Evolutionary conservation across 768 basidiomycete species (phyloP), one percentile per base, ranked within the genome.

Genomic region (Pluteus cervinus): DNA sequence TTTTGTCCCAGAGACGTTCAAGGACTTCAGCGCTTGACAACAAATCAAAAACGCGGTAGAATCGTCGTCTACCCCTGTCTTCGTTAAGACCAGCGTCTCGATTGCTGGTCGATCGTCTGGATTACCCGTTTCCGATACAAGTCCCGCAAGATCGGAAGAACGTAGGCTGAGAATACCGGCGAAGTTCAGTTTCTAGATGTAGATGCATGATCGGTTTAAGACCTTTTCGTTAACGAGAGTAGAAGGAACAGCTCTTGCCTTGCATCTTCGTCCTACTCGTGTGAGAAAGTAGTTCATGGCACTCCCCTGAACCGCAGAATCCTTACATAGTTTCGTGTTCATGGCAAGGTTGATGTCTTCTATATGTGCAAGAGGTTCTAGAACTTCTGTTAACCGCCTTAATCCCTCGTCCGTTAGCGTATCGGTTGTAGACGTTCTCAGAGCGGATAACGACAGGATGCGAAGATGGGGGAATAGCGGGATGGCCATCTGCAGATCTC

Each of bases 111-210:
- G 45, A 10, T 53, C 58, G 3, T 55, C 54, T 11, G 36, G 35
- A n/a, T 52, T 53, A 2, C n/a, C 22, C 6, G 15, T 17, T 9
- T 51, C 53, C 1, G 65, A 50, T n/a, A 71, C 36, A 7, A 86
- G 56, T 2, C 74, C 73, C 9, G 55, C 62, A 7, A 85, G 56
- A 48, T 79, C 69, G 4, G 47, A 50, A 1, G 81, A 78, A 20
- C 61, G 65, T 21, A 86, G 54, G 25, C 56, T 54, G 11, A 69
- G 52, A 24, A 85, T 62, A 2, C 68, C 66, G 0, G 79, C 70
- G 34, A 86, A 44, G 46, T 82, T 84, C 22, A 86, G 61, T 40
- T 58, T 58, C 82, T 83, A n/a, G n/a, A n/a, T n/a, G n/a, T n/a
- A n/a, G n/a, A n/a, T n/a, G 12, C 11, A 24, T 14, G 28, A 25